Conservation (phyloP, 208 protist species). For the Naegleria fowleri region DNA sequence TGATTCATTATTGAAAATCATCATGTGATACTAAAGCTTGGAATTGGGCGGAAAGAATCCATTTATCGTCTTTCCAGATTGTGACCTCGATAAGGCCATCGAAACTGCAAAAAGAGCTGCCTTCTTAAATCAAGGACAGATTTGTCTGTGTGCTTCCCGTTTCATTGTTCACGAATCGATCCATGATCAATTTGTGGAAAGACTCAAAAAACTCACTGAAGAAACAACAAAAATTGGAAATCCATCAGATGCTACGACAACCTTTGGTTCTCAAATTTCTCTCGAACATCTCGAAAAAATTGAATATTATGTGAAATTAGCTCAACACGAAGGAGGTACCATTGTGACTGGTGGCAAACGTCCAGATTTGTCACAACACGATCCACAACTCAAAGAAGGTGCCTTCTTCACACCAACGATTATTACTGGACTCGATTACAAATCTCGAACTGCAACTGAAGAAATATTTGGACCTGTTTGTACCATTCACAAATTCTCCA, state of each 20-base stretch:
- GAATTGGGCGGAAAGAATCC: constrained; percentile 74
- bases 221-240: constrained; percentile 31
- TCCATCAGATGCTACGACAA: constrained; percentile 23
- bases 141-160: constrained; percentile 60
- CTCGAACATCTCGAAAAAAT: constrained; percentile 46
- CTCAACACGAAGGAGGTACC: constrained; percentile 45
- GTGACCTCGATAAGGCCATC: constrained; percentile 42
- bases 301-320: constrained; percentile 44
- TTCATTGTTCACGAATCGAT: constrained; percentile 59
- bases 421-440: constrained; percentile 32
- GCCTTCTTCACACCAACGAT: constrained; percentile 51
- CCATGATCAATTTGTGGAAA: constrained; percentile 59
- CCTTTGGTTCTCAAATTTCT: constrained; percentile 45
- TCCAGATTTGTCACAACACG: neutral
- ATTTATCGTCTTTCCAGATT: constrained; percentile 56
- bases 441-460: constrained; percentile 30
- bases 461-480: constrained; percentile 61
- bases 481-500: constrained; percentile 38
- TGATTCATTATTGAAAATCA: too few relatives aligned
- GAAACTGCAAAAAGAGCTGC: constrained; percentile 25
- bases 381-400: constrained; percentile 27
- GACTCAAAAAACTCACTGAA: constrained; percentile 38
- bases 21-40: too few relatives aligned
- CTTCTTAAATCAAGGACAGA: constrained; percentile 58
- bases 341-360: constrained; percentile 45